Evolutionary conservation across 371 early-diverging fungal species (phyloP).

Genomic region (Coemansia sp.): DNA sequence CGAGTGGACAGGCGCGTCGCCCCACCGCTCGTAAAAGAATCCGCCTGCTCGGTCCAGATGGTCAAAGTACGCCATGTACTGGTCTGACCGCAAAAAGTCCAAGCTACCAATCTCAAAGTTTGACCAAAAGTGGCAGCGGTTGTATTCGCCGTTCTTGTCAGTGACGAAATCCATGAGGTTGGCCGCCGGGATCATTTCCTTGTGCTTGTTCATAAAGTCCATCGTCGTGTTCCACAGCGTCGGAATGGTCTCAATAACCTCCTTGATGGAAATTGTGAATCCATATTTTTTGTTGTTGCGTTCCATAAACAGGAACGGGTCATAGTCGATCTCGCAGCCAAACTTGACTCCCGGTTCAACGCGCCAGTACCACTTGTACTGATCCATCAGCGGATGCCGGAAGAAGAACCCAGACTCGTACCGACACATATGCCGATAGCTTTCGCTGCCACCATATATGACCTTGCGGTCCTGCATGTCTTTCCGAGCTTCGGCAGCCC

Average conservation of each 20-base stretch:
- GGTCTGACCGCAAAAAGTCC: conserved; percentile 69
- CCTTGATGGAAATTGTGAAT: conserved; percentile 75
- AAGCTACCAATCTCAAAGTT: conserved; percentile 94
- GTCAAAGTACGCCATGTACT: conserved; percentile 76
- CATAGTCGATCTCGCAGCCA: conserved; percentile 70
- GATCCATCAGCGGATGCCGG: conserved; percentile 70
- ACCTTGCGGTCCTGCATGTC: conserved; percentile 52
- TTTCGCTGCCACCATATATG: conserved; percentile 58
- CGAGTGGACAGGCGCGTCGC: conserved; percentile 24
- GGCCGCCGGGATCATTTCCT: conserved; percentile 14
- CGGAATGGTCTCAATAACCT: conserved; percentile 76
- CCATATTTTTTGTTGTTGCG: conserved; percentile 67
- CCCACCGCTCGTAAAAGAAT: conserved; percentile 59
- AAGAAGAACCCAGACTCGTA: conserved; percentile 70
- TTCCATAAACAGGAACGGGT: conserved; percentile 65
- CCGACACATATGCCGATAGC: conserved; percentile 67
- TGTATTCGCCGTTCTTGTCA: conserved; percentile 52
- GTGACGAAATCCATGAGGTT: conserved; percentile 23
- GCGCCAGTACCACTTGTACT: conserved; percentile 84
- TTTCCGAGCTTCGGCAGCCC: conserved; percentile 37
- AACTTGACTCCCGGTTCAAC: conserved; percentile 82
- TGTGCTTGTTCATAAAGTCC: conserved; percentile 51
- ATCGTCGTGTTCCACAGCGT: conserved; percentile 76
- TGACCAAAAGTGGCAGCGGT: conserved; percentile 92
- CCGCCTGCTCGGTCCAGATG: conserved; percentile 83